Evolutionary conservation across 306 rosid genomes (phyloP).

Genomic region (Quillaja saponaria): DNA sequence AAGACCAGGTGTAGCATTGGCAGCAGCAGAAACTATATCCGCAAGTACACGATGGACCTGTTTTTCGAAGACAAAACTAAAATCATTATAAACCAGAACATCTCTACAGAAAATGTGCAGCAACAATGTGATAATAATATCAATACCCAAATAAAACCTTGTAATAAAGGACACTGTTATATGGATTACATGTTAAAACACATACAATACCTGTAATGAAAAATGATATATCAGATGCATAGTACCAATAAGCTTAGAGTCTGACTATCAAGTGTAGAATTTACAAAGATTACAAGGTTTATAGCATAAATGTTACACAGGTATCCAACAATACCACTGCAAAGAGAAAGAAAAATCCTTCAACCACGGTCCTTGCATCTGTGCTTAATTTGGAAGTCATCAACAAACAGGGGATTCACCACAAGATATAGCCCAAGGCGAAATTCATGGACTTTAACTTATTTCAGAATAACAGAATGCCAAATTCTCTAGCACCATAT

Average conservation of each 20-base stretch:
- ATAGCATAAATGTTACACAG: constrained; percentile 5
- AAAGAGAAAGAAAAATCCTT: constrained; percentile 4
- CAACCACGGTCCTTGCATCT: not conserved
- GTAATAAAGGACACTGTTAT: constrained; percentile 6
- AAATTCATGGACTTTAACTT: not conserved
- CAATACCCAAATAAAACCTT: constrained; percentile 14
- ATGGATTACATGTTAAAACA: constrained; percentile 14
- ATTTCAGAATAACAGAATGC: not conserved
- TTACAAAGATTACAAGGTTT: constrained; percentile 7
- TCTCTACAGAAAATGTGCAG: constrained; percentile 11
- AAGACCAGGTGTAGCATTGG: constrained; percentile 95
- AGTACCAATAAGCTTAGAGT: constrained; percentile 11
- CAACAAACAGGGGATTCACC: not conserved
- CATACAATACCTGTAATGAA: constrained; percentile 1
- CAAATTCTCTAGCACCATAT: constrained; percentile 5
- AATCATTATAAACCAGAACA: not conserved
- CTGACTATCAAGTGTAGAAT: constrained; percentile 5
- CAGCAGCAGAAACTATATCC: constrained; percentile 89
- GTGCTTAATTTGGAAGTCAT: constrained; percentile 5
- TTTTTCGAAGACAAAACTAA: constrained; percentile 1
- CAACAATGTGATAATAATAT: constrained; percentile 7
- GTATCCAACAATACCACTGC: constrained; percentile 15
- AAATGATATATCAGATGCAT: constrained; percentile 4
- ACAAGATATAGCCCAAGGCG: constrained; percentile 8
- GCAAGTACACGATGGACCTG: constrained; percentile 92